Conservation (phyloP, 2,329 filamentous ascomycete species). For the Scolecobasidium constrictum region DNA sequence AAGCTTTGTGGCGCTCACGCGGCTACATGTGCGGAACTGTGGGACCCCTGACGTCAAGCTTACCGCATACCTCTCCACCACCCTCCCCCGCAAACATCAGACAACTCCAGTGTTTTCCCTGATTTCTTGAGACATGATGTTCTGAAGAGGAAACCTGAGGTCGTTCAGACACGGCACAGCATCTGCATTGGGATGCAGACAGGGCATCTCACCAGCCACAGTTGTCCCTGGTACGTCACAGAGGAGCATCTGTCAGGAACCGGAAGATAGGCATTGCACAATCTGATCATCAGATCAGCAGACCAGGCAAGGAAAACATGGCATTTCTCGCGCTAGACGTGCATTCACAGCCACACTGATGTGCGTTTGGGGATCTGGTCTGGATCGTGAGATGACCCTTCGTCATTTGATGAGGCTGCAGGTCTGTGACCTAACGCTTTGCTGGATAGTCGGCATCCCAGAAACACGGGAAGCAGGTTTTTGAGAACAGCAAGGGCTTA, state of each 20-base stretch:
- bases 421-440: too few relatives aligned
- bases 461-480: too few relatives aligned
- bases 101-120: background rate
- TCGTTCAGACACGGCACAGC: background rate
- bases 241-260: too few relatives aligned
- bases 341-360: background rate
- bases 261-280: background rate
- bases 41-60: background rate
- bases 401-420: too few relatives aligned
- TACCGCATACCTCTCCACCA: background rate
- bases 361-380: background rate
- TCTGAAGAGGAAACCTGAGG: background rate
- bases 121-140: background rate
- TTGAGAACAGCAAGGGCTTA: too few relatives aligned
- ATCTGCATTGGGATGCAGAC: background rate
- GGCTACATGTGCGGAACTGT: too few relatives aligned
- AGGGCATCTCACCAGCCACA: too few relatives aligned
- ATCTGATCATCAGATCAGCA: background rate
- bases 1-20: background rate
- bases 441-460: too few relatives aligned
- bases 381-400: background rate
- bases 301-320: too few relatives aligned
- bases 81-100: background rate
- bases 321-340: background rate
- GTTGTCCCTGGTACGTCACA: too few relatives aligned